phyloP scores from a whole-genome alignment of 192 early-diverging fungal species.

The Tieghemiomyces parasiticus region DNA sequence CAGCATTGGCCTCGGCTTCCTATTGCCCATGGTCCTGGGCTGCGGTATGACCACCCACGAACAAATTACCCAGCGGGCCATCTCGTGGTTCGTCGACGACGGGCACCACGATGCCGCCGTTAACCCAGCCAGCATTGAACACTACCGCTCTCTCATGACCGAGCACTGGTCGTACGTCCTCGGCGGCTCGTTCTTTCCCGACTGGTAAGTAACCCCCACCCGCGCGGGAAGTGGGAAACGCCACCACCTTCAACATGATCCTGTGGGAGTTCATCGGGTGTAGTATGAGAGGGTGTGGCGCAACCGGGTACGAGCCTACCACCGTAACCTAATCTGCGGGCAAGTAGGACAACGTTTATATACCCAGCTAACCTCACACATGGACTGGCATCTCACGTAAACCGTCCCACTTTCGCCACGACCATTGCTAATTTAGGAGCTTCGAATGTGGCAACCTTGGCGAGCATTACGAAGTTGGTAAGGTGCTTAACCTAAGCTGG shows the following conservation, averaged over 20 bases:
- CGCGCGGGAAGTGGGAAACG: not conserved
- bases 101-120: not conserved
- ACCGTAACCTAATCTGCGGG: too few species aligned
- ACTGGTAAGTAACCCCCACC: not conserved
- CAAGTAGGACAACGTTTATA: not conserved
- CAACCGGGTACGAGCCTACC: too few species aligned
- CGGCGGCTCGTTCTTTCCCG: constrained; percentile 1
- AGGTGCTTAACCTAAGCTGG: not conserved
- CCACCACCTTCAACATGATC: not conserved
- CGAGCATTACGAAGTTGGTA: not conserved
- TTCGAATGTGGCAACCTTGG: not conserved
- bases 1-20: not conserved
- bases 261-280: not conserved
- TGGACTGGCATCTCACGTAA: not conserved
- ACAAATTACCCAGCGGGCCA: not conserved
- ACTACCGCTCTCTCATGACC: not conserved
- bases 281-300: too few species aligned
- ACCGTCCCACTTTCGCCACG: not conserved
- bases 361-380: not conserved
- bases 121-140: not conserved
- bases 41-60: not conserved
- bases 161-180: not conserved
- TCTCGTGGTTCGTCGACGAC: not conserved
- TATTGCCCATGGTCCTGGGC: not conserved
- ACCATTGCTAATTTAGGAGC: not conserved